Base-by-base conservation (phyloP, 1,284 basidiomycete genomes). In the Ustilago loliicola region DNA sequence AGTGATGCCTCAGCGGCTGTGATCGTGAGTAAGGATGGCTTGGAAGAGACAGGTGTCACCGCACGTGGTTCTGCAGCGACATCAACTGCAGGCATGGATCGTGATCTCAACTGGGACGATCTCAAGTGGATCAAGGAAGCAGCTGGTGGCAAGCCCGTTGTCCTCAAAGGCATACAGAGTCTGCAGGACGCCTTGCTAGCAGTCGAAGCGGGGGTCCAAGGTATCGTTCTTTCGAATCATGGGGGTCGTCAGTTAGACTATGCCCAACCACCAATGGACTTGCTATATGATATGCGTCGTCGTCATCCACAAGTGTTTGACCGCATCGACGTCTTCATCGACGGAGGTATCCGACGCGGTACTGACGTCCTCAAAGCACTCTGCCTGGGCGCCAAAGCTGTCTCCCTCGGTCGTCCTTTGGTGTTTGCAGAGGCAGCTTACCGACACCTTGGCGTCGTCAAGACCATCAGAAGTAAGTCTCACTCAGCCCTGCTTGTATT, bases 371-470 rank as follows among this genome's bases (percentile, higher is more conserved):
- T 97, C 60, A 97, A 97, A 87, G 94, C 95, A 0, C 87, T 97
- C 3, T 95, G 94, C 79, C 89, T 98, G 15, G 95, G 95, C 29
- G 95, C 95, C 2, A 92, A 88, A 72, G 94, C 93, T 6, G 94
- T 96, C 15, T 95, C 95, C 1, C 88, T 97, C 25, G 95, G 95
- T 0, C 90, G 95, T 25, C 90, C 93, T 0, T 94, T 96, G 89
- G 88, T 96, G 11, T 96, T 93, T 81, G 93, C 93, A 1, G 93
- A 95, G 87, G 93, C 93, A 90, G 93, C 93, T 8, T 96, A 94
- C 67, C 94, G 94, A 1, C 90, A 91, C 71, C 89, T 90, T 15
- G 95, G 95, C 2, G 93, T 94, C 15, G 88, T 91, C 47, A 93
- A 92, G 84, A 89, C 92, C 27, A 89, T 88, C 10, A 79, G 47